These are phyloP conservation scores for Coprinellus aureogranulatus DNA, from an alignment of 768 basidiomycete species.

Conservation along the genomic window DNA sequence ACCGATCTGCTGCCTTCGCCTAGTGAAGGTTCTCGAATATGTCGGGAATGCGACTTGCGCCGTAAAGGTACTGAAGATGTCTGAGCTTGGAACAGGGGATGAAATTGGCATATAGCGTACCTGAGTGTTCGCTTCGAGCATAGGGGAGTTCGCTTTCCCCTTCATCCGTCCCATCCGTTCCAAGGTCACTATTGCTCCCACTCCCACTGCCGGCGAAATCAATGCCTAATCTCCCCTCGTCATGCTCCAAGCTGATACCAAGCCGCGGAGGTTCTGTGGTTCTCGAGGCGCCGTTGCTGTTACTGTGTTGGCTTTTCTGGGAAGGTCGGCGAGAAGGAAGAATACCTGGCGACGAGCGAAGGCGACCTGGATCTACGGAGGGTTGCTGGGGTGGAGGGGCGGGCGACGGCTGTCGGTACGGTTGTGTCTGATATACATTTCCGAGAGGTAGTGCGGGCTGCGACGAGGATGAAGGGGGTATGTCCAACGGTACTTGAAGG, in stretches of 20 bases:
- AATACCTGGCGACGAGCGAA: conserved; percentile 23
- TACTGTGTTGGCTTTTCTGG: conserved; percentile 16
- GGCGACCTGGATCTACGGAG: conserved; percentile 26
- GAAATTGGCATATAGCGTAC: conserved; percentile 30
- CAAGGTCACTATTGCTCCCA: conserved; percentile 37
- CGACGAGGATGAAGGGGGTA: conserved; percentile 38
- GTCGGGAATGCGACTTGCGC: conserved; percentile 18
- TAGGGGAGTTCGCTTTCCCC: conserved; percentile 59
- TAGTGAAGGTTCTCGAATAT: conserved; percentile 27
- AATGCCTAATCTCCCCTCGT: conserved; percentile 57
- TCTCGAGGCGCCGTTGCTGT: conserved; percentile 22
- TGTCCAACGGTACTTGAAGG: conserved; percentile 51
- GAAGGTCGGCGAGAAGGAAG: conserved; percentile 15
- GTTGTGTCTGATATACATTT: conserved; percentile 79
- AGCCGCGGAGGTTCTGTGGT: conserved; percentile 33
- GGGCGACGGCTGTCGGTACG: conserved; percentile 33
- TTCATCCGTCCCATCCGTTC: conserved; percentile 48
- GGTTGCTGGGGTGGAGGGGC: conserved; percentile 13
- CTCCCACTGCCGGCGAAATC: conserved; percentile 43
- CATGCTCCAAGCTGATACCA: conserved; percentile 47
- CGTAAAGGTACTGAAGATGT: conserved; percentile 16
- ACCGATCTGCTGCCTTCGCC: conserved; percentile 23
- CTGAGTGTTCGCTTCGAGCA: conserved; percentile 43
- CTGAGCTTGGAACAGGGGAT: conserved; percentile 14
- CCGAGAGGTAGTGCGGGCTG: conserved; percentile 66